These are phyloP conservation scores for Amanita pseudoporphyria DNA, from an alignment of 768 basidiomycete genomes.

Conservation along the genomic window DNA sequence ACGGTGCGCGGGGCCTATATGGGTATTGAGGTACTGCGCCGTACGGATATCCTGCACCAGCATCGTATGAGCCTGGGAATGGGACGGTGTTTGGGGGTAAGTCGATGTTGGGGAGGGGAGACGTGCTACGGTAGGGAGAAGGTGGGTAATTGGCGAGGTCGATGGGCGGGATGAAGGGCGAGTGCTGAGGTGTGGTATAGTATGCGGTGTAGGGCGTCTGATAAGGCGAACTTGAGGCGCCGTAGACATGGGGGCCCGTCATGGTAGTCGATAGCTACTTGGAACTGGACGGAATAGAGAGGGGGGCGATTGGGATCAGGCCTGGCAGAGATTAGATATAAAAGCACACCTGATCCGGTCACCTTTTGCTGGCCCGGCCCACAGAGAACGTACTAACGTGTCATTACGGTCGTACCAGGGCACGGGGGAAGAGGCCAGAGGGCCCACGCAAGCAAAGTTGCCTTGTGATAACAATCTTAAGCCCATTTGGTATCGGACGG, in stretches of 20 bases:
- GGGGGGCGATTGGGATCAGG: too few species aligned
- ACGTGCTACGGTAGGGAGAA: slow-evolving; percentile 5
- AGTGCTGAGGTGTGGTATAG: slow-evolving; percentile 3
- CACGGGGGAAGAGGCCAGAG: too few species aligned
- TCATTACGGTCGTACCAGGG: too few species aligned
- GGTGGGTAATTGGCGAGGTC: slow-evolving; percentile 3
- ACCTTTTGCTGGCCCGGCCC: too few species aligned
- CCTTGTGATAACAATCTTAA: too few species aligned
- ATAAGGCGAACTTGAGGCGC: neutral
- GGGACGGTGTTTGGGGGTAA: slow-evolving; percentile 1
- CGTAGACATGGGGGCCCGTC: slow-evolving; percentile 4
- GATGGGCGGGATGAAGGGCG: slow-evolving; percentile 5
- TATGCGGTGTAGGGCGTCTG: slow-evolving; percentile 5
- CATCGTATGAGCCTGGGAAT: slow-evolving; percentile 4
- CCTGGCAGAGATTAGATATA: too few species aligned
- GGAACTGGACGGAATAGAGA: too few species aligned
- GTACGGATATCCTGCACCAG: neutral
- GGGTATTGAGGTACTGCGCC: neutral
- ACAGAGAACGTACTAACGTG: too few species aligned
- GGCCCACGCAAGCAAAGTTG: too few species aligned
- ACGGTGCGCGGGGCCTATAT: slow-evolving; percentile 4
- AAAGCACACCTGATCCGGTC: too few species aligned
- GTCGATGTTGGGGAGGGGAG: slow-evolving; percentile 1
- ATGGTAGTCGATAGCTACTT: too few species aligned
- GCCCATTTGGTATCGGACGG: too few species aligned